phyloP scores from a whole-genome alignment of 805 yeast genomes.

The Pichia paraexigua region DNA sequence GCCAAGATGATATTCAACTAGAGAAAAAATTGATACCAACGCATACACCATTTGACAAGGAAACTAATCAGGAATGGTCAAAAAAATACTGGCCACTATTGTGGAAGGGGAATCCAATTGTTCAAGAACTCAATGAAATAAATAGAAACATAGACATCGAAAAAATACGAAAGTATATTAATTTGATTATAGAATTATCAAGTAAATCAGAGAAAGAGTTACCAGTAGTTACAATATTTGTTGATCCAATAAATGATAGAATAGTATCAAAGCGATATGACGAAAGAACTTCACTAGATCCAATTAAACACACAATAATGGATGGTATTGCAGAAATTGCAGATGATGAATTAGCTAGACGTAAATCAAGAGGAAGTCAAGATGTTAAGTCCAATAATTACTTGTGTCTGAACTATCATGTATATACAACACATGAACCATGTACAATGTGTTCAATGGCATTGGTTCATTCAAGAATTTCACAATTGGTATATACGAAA shows the following conservation, averaged over 20 bases:
- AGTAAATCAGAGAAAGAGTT: conserved; percentile 7
- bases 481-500: conserved; percentile 54
- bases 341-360: conserved; percentile 35
- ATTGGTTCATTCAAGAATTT: conserved; percentile 78
- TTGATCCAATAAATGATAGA: conserved; percentile 42
- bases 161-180: conserved; percentile 30
- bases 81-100: conserved; percentile 71
- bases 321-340: conserved; percentile 62
- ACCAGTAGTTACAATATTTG: conserved; percentile 56
- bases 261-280: conserved; percentile 35
- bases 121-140: conserved; percentile 52
- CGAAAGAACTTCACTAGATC: conserved; percentile 35
- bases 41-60: conserved; percentile 63
- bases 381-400: conserved; percentile 32
- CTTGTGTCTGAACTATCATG: conserved; percentile 67
- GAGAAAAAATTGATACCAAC: conserved; percentile 40
- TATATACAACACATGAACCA: conserved; percentile 91
- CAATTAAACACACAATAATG: conserved; percentile 72
- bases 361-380: conserved; percentile 17
- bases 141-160: conserved; percentile 34
- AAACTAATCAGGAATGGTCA: conserved; percentile 61
- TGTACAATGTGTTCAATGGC: conserved; percentile 98
- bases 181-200: conserved; percentile 17
- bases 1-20: conserved; percentile 4
- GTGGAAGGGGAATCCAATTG: conserved; percentile 89